Conservation (phyloP, 2,329 filamentous ascomycete species). For the Phyllachora maydis region DNA sequence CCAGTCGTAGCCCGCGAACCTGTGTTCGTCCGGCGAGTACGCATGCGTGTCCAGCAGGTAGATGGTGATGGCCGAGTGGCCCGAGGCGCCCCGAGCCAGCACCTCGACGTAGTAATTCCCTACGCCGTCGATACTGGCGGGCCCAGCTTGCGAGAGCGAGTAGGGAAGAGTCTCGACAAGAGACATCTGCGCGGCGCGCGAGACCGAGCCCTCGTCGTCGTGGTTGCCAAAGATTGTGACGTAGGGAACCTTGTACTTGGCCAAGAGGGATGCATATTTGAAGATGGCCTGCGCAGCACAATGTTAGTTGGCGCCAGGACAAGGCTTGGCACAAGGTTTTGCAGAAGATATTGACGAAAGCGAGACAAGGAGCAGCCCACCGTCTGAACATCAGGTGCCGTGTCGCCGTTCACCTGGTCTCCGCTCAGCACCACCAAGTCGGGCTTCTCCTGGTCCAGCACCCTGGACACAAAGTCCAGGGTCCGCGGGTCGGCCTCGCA, state of each 20-base stretch:
- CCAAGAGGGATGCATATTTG: constrained; percentile 73
- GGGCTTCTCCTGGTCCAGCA: constrained; percentile 84
- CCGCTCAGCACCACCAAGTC: constrained; percentile 83
- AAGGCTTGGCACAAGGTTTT: too few species aligned
- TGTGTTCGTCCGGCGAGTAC: constrained; percentile 74
- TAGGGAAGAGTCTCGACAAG: constrained; percentile 75
- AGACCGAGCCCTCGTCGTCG: constrained; percentile 74
- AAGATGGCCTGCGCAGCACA: constrained; percentile 57
- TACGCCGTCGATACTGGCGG: constrained; percentile 67
- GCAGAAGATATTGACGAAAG: too few species aligned
- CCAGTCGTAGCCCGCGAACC: constrained; percentile 93
- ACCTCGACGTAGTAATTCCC: constrained; percentile 93
- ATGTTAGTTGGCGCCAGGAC: constrained; percentile 5
- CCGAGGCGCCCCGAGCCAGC: constrained; percentile 54
- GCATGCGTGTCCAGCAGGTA: constrained; percentile 88
- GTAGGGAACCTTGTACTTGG: constrained; percentile 77
- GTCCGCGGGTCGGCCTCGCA: constrained; percentile 89
- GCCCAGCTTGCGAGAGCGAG: constrained; percentile 69
- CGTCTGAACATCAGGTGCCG: constrained; percentile 75
- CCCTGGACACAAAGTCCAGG: constrained; percentile 63
- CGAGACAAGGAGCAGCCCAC: constrained; percentile 19
- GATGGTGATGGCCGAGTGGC: constrained; percentile 82
- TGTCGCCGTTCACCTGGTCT: constrained; percentile 90
- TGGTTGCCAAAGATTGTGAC: constrained; percentile 92
- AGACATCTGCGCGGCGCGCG: constrained; percentile 61